Evolutionary conservation across 1,284 basidiomycete species (phyloP).

Genomic region (Somion occarium): DNA sequence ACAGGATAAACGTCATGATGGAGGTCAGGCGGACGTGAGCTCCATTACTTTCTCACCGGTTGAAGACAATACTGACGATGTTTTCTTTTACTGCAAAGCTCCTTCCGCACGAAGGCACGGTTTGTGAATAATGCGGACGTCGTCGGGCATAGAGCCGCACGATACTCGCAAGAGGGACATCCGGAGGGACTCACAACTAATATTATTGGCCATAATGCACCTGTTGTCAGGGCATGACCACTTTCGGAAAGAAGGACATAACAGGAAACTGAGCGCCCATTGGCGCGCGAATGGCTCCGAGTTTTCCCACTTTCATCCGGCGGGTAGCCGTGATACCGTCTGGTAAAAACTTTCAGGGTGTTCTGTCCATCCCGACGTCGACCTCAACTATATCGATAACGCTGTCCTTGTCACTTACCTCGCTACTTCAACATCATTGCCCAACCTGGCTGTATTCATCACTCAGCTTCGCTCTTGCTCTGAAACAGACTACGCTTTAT

Average conservation of each 20-base stretch:
- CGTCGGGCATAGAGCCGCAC: no score
- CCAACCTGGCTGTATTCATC: slow-evolving; percentile 3
- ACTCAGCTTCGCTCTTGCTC: slow-evolving; percentile 1
- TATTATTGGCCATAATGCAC: no score
- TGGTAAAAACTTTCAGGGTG: slow-evolving; percentile 7
- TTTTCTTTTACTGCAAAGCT: no score
- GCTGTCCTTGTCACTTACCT: not conserved
- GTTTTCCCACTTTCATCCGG: not conserved
- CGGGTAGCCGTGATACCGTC: not conserved
- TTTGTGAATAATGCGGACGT: no score
- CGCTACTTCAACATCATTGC: not conserved
- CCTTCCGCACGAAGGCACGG: no score
- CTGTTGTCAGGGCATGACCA: no score
- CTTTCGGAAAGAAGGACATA: not conserved
- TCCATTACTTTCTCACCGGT: not conserved
- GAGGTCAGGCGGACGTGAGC: not conserved
- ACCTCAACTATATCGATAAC: not conserved
- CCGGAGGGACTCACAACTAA: no score
- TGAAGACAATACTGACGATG: not conserved
- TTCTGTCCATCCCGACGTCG: slow-evolving; percentile 1
- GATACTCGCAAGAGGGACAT: no score
- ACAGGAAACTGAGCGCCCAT: not conserved
- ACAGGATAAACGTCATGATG: not conserved
- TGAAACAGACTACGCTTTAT: not conserved
- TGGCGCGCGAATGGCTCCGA: not conserved